These are phyloP conservation scores for Sutorius australiensis DNA, from an alignment of 768 basidiomycete genomes.

Conservation along the genomic window DNA sequence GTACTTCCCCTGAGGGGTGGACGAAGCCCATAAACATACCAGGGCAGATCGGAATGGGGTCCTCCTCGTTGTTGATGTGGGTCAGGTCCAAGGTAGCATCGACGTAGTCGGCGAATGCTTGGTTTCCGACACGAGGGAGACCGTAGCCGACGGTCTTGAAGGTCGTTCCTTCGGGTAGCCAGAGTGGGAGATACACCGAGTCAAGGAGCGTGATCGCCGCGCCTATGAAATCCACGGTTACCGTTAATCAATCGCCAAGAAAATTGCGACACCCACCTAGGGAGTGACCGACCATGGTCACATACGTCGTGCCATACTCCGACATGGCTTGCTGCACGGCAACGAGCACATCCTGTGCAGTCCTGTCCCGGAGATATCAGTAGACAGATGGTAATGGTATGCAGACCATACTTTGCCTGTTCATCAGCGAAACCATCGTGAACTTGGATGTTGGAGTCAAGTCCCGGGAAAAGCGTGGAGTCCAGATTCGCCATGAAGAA, in stretches of 20 bases:
- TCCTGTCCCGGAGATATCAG: constrained; percentile 22
- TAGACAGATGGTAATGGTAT: background rate
- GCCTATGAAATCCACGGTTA: constrained; percentile 15
- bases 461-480: constrained; percentile 47
- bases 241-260: background rate
- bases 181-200: constrained; percentile 38
- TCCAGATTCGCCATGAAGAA: constrained; percentile 35
- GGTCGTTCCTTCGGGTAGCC: constrained; percentile 30
- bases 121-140: constrained; percentile 48
- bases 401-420: constrained; percentile 39
- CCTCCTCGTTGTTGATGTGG: constrained; percentile 52
- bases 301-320: constrained; percentile 30
- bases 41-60: constrained; percentile 37
- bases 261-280: constrained; percentile 24
- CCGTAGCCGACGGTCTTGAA: constrained; percentile 35
- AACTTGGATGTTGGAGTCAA: constrained; percentile 38
- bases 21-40: constrained; percentile 37
- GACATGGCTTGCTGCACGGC: constrained; percentile 44
- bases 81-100: constrained; percentile 44
- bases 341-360: constrained; percentile 38
- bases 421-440: constrained; percentile 46
- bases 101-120: constrained; percentile 56
- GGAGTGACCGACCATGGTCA: constrained; percentile 47
- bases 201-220: constrained; percentile 39
- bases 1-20: constrained; percentile 41